Evolutionary conservation across 1,139 yeast species (phyloP).

Genomic region (Candida sp.): DNA sequence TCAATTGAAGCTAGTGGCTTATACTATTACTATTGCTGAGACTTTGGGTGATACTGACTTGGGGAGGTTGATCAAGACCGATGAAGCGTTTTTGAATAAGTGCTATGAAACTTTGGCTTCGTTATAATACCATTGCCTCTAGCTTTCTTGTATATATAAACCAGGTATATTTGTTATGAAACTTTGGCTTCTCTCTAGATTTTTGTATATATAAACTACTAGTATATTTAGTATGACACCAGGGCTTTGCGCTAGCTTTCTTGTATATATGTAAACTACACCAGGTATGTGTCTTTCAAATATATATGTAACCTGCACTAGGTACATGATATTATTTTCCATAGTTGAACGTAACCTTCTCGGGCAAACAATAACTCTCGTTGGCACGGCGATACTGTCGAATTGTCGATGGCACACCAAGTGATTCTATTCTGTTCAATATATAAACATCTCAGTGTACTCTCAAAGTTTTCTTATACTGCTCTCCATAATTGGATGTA

Average conservation of each 20-base stretch:
- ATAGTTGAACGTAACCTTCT: slow-evolving; percentile 65
- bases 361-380: slow-evolving; percentile 16
- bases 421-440: slow-evolving; percentile 18
- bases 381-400: too few species aligned
- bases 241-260: neutral
- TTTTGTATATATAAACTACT: too few species aligned
- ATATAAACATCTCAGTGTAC: too few species aligned
- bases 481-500: slow-evolving; percentile 70
- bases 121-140: neutral
- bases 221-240: too few species aligned
- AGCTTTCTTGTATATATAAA: too few species aligned
- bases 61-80: slow-evolving; percentile 9
- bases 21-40: slow-evolving; percentile 15
- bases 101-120: slow-evolving; percentile 8
- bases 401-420: slow-evolving; percentile 65
- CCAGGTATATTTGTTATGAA: too few species aligned
- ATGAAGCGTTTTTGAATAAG: slow-evolving; percentile 6
- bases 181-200: too few species aligned
- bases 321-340: too few species aligned
- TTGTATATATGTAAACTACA: neutral
- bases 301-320: too few species aligned
- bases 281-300: neutral
- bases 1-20: slow-evolving; percentile 17
- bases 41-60: slow-evolving; percentile 16
- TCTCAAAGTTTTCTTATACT: neutral